A percentile compares a stretch with the other conserved stretches of the same genome.
These are phyloP conservation scores for Sisymbrium irio DNA, from an alignment of 345 rosid genomes.

Conservation along the genomic window DNA sequence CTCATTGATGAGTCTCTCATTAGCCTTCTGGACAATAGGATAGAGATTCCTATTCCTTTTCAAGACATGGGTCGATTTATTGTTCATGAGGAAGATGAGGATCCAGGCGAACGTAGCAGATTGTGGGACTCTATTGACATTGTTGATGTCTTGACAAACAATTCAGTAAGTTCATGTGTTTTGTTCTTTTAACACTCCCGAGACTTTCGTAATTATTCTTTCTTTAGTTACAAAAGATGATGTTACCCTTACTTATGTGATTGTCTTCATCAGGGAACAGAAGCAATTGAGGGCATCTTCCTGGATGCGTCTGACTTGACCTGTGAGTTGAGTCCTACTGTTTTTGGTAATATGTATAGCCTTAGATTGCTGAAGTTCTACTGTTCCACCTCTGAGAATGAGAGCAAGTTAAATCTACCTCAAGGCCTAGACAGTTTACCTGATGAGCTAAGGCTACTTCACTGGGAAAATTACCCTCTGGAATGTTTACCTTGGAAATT, in stretches of 20 bases:
- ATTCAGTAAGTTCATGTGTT: slow-evolving; percentile 5
- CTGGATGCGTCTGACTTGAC: slow-evolving; percentile 5
- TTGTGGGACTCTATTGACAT: slow-evolving; percentile 31
- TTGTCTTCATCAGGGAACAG: slow-evolving; percentile 28
- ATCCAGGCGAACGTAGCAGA: slow-evolving; percentile 25
- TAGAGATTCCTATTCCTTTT: slow-evolving; percentile 30
- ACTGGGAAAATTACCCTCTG: slow-evolving; percentile 27
- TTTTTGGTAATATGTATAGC: slow-evolving; percentile 7
- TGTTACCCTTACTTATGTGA: neutral
- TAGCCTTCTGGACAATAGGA: neutral
- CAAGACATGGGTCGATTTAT: slow-evolving; percentile 31
- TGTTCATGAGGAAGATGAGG: slow-evolving; percentile 4
- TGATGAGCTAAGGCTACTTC: slow-evolving; percentile 27
- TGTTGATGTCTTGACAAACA: slow-evolving; percentile 3
- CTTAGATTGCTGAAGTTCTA: slow-evolving; percentile 29
- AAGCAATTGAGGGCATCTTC: slow-evolving; percentile 24
- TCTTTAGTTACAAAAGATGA: neutral
- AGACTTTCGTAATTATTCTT: neutral
- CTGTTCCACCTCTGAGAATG: neutral
- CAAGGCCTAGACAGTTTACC: slow-evolving; percentile 12
- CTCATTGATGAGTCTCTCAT: slow-evolving; percentile 37
- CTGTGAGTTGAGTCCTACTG: neutral
- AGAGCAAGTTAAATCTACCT: neutral
- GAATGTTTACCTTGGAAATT: slow-evolving; percentile 15
- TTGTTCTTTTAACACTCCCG: neutral